Conservation (phyloP, 208 protist genomes). For the Leishmania tropica region DNA sequence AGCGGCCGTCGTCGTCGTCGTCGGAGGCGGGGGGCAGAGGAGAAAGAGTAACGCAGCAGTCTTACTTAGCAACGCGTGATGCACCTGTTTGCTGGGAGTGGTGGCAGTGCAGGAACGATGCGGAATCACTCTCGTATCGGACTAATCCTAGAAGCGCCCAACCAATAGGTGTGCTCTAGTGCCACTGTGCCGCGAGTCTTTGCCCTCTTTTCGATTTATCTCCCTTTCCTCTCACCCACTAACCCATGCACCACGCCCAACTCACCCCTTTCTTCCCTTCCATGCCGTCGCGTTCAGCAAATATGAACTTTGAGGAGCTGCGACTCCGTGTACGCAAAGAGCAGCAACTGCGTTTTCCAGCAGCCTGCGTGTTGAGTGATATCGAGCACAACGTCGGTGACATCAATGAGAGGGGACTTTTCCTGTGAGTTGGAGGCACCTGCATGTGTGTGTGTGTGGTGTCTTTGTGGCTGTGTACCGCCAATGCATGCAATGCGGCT, state of each 20-base stretch:
- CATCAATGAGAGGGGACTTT: not conserved
- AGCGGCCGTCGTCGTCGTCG: constrained; percentile 22
- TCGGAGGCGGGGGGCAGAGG: not conserved
- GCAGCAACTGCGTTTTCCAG: no score
- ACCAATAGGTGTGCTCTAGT: not conserved
- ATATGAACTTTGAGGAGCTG: not conserved
- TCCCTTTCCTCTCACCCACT: not conserved
- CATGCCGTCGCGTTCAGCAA: not conserved
- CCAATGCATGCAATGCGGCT: not conserved
- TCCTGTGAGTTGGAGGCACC: not conserved
- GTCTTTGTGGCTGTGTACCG: not conserved
- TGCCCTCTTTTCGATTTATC: no score
- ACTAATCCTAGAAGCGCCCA: no score
- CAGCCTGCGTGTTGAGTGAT: not conserved
- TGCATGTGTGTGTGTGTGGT: not conserved
- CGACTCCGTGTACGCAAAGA: not conserved
- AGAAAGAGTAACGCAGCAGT: not conserved
- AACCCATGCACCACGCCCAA: no score
- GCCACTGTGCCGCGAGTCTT: not conserved
- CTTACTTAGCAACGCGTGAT: not conserved
- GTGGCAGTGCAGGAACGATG: not conserved
- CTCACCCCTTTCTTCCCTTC: not conserved
- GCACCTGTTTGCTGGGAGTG: not conserved
- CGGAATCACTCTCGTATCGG: not conserved
- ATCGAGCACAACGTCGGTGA: not conserved